These are phyloP conservation scores for Rhododendron molle DNA, from an alignment of 148 eudicot genomes.

Conservation along the genomic window DNA sequence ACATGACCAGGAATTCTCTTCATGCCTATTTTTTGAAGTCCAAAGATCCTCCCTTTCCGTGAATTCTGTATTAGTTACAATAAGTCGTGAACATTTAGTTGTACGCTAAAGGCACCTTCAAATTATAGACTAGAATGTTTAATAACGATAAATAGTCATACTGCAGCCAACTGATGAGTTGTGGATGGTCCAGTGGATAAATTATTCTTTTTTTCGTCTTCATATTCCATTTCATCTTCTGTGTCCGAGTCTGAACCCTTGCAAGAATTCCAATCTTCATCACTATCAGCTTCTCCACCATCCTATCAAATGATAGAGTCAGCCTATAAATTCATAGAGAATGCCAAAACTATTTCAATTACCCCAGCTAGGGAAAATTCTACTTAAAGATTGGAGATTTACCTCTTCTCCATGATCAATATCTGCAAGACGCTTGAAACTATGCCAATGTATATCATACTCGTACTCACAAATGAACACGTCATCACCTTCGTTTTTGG, in stretches of 20 bases:
- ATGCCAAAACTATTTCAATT: neutral
- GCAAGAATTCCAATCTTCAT: conserved; percentile 61
- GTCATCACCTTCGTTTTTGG: conserved; percentile 86
- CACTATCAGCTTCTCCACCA: conserved; percentile 54
- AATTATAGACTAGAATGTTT: neutral
- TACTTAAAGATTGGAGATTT: conserved; percentile 7
- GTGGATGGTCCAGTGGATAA: conserved; percentile 31
- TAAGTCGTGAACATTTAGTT: conserved; percentile 8
- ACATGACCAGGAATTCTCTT: conserved; percentile 86
- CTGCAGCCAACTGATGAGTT: conserved; percentile 75
- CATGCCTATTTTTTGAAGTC: conserved; percentile 81
- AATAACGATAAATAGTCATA: conserved; percentile 23
- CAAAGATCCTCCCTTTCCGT: conserved; percentile 69
- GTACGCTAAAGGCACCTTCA: conserved; percentile 7
- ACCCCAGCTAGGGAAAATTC: neutral
- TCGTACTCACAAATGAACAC: conserved; percentile 93
- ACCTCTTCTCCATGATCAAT: conserved; percentile 61
- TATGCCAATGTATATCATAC: conserved; percentile 85
- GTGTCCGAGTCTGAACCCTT: conserved; percentile 47
- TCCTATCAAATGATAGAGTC: conserved; percentile 44
- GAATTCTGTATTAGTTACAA: conserved; percentile 51
- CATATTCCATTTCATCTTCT: conserved; percentile 73
- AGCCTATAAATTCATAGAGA: conserved; percentile 15
- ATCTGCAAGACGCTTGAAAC: conserved; percentile 90
- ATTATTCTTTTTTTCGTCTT: conserved; percentile 50